Evolutionary conservation across 139 green algal genomes (phyloP).

Genomic region (Auxenochlorella pyrenoidosa): DNA sequence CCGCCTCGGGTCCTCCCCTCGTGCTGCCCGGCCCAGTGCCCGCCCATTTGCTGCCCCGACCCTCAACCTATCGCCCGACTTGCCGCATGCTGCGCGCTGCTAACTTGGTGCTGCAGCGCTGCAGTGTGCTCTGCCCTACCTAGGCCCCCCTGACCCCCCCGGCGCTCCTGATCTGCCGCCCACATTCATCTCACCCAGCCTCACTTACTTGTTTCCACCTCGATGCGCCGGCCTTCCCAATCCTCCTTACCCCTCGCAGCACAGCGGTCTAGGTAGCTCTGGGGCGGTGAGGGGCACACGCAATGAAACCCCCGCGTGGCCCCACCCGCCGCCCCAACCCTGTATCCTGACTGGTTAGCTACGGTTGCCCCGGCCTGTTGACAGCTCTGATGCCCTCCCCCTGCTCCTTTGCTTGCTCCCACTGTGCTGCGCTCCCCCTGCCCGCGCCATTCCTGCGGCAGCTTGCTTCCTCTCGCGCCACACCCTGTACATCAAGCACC

Average conservation of each 20-base stretch:
- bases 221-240: too few relatives aligned
- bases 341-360: slow-evolving; percentile 6
- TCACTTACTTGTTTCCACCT: too few relatives aligned
- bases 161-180: background rate
- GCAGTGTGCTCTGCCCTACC: background rate
- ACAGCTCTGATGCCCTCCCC: background rate
- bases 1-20: background rate
- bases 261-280: slow-evolving; percentile 1
- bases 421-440: background rate
- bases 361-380: background rate
- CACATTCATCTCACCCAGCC: too few relatives aligned
- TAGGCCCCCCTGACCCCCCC: background rate
- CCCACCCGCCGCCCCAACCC: background rate
- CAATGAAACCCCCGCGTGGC: background rate
- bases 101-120: background rate
- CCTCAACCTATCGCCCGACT: background rate
- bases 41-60: too few relatives aligned
- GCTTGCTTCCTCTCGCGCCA: too few relatives aligned
- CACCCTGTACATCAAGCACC: too few relatives aligned
- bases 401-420: background rate
- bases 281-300: background rate
- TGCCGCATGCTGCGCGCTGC: background rate
- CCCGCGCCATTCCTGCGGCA: too few relatives aligned
- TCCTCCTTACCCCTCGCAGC: background rate
- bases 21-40: background rate